Percentiles rank a stretch among this genome's conserved stretches.
Conservation (phyloP, 805 yeast species). For the Scheffersomyces coipomensis region DNA sequence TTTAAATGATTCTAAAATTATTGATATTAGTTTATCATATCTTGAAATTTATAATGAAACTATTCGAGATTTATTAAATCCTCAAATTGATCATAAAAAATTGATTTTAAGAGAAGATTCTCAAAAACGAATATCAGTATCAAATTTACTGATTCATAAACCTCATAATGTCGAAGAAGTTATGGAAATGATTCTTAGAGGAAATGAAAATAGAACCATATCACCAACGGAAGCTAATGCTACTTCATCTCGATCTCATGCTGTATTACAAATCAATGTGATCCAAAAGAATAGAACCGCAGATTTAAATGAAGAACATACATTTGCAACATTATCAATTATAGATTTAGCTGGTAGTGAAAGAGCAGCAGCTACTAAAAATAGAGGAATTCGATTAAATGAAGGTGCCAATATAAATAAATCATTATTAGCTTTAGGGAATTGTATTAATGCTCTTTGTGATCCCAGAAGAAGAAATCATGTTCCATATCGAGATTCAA, state of each 20-base stretch:
- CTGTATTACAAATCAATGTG: constrained; percentile 81
- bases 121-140: constrained; percentile 61
- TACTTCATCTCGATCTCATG: constrained; percentile 90
- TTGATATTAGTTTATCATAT: constrained; percentile 68
- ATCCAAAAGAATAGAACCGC: constrained; percentile 58
- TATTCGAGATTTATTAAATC: constrained; percentile 73
- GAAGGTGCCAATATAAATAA: constrained; percentile 95
- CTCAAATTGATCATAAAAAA: constrained; percentile 45
- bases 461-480: constrained; percentile 66
- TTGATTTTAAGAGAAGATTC: constrained; percentile 72
- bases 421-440: constrained; percentile 85
- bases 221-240: constrained; percentile 91
- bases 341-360: constrained; percentile 96
- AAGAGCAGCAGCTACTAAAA: constrained; percentile 85
- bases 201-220: constrained; percentile 74
- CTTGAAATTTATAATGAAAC: constrained; percentile 91
- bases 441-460: constrained; percentile 90
- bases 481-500: constrained; percentile 89
- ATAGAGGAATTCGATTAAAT: constrained; percentile 73
- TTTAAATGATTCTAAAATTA: constrained; percentile 48
- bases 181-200: constrained; percentile 71
- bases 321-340: constrained; percentile 77
- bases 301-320: constrained; percentile 63
- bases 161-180: constrained; percentile 69
- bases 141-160: constrained; percentile 63